These are phyloP conservation scores for Diaporthe amygdali DNA, from an alignment of 2,329 filamentous ascomycete species.

Conservation along the genomic window DNA sequence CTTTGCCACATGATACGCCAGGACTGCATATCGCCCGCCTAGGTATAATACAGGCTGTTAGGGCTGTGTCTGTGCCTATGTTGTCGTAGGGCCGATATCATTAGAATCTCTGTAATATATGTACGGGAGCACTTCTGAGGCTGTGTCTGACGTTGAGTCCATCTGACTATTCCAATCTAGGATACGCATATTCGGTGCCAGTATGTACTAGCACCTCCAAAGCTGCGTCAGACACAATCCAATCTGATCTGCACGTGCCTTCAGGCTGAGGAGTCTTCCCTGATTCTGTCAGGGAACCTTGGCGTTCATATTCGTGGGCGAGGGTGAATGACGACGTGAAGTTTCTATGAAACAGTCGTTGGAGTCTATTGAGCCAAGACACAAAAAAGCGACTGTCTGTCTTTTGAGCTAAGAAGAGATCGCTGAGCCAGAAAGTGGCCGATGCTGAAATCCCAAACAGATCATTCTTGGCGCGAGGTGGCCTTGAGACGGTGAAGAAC, in stretches of 20 bases:
- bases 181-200: too few relatives aligned
- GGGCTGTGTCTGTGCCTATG: too few relatives aligned
- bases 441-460: too few relatives aligned
- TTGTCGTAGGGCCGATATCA: too few relatives aligned
- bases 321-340: not conserved
- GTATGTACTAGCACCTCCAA: too few relatives aligned
- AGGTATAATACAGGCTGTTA: not conserved
- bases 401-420: not conserved
- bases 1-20: not conserved
- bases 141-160: too few relatives aligned
- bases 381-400: not conserved
- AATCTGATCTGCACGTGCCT: too few relatives aligned
- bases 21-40: not conserved
- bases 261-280: too few relatives aligned
- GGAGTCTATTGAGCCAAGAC: not conserved
- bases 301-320: not conserved
- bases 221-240: too few relatives aligned
- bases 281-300: too few relatives aligned
- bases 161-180: too few relatives aligned
- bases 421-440: not conserved
- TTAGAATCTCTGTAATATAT: not conserved
- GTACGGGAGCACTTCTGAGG: too few relatives aligned
- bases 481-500: not conserved
- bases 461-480: not conserved
- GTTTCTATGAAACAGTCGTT: not conserved